phyloP scores from a whole-genome alignment of 2,329 filamentous ascomycete genomes.

The Microdochium trichocladiopsis region DNA sequence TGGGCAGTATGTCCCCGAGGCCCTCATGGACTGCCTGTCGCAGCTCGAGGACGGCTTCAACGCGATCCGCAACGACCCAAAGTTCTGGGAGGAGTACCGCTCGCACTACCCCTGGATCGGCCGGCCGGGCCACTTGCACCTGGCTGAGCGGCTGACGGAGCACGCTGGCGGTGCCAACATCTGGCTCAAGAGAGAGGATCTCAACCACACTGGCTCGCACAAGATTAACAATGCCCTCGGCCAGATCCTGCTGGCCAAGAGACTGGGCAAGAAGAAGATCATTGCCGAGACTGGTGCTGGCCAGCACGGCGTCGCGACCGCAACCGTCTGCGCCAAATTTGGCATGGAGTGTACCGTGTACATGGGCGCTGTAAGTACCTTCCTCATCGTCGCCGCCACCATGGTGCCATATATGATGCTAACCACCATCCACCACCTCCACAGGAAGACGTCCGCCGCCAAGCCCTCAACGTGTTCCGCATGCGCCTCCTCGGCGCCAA shows the following conservation, averaged over 20 bases:
- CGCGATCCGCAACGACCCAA: constrained; percentile 74
- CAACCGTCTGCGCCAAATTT: constrained; percentile 96
- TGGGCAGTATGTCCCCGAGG: constrained; percentile 95
- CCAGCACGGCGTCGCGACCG: constrained; percentile 95
- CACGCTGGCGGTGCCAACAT: constrained; percentile 89
- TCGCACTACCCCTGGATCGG: constrained; percentile 98
- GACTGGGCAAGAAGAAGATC: constrained; percentile 91
- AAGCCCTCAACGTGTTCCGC: constrained; percentile 96
- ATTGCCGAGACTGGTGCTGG: constrained; percentile 97
- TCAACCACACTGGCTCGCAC: constrained; percentile 96
- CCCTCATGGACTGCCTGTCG: constrained; percentile 91
- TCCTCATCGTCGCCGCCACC: not conserved
- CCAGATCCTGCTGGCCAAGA: constrained; percentile 78
- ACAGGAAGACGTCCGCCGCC: constrained; percentile 83
- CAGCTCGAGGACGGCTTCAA: constrained; percentile 91
- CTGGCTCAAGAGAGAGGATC: constrained; percentile 95
- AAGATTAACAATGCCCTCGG: constrained; percentile 99
- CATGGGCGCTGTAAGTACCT: constrained; percentile 69
- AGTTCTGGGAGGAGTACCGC: constrained; percentile 95
- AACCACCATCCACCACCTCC: constrained; percentile 8
- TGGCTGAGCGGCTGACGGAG: constrained; percentile 82
- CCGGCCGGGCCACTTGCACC: constrained; percentile 82
- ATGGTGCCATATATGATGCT: not conserved
- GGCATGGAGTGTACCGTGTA: constrained; percentile 97
- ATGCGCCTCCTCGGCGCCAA: constrained; percentile 94